These are phyloP conservation scores for Sugiyamaella marilandica DNA, from an alignment of 805 yeast species.

Conservation along the genomic window DNA sequence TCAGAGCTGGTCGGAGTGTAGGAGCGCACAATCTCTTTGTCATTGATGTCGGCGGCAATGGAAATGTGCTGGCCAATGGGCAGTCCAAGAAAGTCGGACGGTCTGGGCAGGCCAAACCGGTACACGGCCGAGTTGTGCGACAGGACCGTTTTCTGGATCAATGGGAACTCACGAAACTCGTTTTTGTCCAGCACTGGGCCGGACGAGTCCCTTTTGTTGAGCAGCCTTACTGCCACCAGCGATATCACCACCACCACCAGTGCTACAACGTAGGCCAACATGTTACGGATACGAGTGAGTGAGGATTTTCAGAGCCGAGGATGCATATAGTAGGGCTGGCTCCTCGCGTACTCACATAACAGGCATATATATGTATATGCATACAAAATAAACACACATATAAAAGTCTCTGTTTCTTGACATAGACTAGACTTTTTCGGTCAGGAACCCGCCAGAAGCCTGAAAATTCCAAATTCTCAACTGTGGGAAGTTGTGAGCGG, in stretches of 20 bases:
- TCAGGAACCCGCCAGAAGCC: no score
- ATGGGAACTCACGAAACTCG: conserved; percentile 72
- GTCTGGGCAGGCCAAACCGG: conserved; percentile 76
- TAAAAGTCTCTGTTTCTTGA: no score
- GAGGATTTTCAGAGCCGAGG: not conserved
- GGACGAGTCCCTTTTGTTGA: conserved; percentile 7
- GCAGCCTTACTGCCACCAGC: conserved; percentile 6
- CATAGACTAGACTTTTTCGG: no score
- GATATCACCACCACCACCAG: conserved; percentile 8
- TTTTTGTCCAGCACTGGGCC: conserved; percentile 54
- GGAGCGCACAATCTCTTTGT: conserved; percentile 77
- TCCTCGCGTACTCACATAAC: not conserved
- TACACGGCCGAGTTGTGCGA: conserved; percentile 76
- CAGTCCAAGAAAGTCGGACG: conserved; percentile 72
- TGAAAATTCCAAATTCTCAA: no score
- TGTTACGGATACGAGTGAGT: not conserved
- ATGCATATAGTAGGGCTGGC: not conserved
- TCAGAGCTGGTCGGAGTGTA: conserved; percentile 76
- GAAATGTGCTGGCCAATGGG: conserved; percentile 95
- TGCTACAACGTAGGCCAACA: conserved; percentile 9
- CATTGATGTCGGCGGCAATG: conserved; percentile 70
- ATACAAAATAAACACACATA: not conserved
- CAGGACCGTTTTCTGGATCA: conserved; percentile 72
- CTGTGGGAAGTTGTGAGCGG: no score
- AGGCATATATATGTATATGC: no score